phyloP scores from a whole-genome alignment of 2,329 filamentous ascomycete species.

The Trichothecium sympodiale region DNA sequence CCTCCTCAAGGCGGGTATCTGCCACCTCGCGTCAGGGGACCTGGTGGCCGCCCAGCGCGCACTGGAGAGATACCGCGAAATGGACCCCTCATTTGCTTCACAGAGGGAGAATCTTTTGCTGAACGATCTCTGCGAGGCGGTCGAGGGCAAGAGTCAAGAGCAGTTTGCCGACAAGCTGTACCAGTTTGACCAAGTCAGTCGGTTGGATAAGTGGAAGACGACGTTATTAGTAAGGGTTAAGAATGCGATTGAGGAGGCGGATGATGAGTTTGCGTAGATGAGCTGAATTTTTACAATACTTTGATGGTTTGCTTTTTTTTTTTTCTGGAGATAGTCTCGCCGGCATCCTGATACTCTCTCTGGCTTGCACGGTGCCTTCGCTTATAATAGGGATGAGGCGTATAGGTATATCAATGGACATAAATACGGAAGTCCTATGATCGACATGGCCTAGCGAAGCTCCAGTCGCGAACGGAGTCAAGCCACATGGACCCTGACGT shows the following conservation, averaged over 20 bases:
- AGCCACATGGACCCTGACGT: no score
- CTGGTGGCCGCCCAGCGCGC: constrained; percentile 69
- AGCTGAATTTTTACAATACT: no score
- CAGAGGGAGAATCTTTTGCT: constrained; percentile 77
- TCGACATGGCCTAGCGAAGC: no score
- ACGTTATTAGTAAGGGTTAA: constrained; percentile 74
- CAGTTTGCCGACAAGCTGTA: constrained; percentile 77
- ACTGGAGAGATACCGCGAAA: constrained; percentile 69
- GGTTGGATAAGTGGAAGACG: constrained; percentile 96
- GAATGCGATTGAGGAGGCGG: constrained; percentile 58
- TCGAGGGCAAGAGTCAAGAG: constrained; percentile 72
- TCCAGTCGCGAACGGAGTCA: no score
- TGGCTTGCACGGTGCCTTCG: no score
- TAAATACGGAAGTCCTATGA: background rate
- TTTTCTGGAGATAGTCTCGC: background rate
- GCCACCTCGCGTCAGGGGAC: constrained; percentile 66
- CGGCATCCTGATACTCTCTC: no score
- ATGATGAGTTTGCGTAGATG: constrained; percentile 29
- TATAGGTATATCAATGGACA: background rate
- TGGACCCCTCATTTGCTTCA: constrained; percentile 64
- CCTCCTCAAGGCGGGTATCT: constrained; percentile 87
- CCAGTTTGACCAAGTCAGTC: constrained; percentile 84
- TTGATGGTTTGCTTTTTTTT: background rate
- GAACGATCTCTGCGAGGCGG: constrained; percentile 60
- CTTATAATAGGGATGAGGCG: background rate